Evolutionary conservation across 1,139 yeast genomes (phyloP).

Genomic region (Taiozyma sp.): DNA sequence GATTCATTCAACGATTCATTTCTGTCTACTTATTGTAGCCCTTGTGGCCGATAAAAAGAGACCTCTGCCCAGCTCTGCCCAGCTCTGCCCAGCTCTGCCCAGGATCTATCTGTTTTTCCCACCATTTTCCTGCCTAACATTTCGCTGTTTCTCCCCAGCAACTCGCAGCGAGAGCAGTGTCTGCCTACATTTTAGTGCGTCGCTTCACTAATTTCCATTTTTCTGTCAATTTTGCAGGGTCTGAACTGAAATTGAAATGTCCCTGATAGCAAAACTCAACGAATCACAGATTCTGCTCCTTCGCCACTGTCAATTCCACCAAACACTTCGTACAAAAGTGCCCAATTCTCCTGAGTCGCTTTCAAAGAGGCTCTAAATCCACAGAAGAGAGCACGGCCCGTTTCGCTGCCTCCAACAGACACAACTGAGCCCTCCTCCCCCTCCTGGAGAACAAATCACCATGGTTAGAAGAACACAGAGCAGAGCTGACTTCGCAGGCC

Average conservation of each 20-base stretch:
- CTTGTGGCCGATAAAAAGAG: too few relatives aligned
- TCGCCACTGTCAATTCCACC: background rate
- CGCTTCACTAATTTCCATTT: too few relatives aligned
- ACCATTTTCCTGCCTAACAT: background rate
- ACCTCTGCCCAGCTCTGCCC: too few relatives aligned
- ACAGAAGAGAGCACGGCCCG: too few relatives aligned
- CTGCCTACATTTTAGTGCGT: too few relatives aligned
- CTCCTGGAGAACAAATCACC: background rate
- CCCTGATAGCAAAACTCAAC: background rate
- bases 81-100: background rate
- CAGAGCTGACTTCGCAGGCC: slow-evolving; percentile 27
- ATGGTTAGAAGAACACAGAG: slow-evolving; percentile 21
- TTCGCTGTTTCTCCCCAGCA: background rate
- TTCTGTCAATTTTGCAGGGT: background rate
- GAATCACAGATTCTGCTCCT: background rate
- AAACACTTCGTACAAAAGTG: too few relatives aligned
- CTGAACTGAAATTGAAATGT: background rate
- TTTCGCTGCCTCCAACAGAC: background rate
- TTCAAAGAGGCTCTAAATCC: too few relatives aligned
- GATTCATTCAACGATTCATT: too few relatives aligned
- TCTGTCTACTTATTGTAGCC: too few relatives aligned
- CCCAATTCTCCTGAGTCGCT: too few relatives aligned
- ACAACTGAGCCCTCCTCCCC: background rate
- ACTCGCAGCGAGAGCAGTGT: background rate
- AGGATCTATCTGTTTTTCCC: background rate